Base-by-base conservation (phyloP, 129 eudicot species). In the Tagetes patula region DNA sequence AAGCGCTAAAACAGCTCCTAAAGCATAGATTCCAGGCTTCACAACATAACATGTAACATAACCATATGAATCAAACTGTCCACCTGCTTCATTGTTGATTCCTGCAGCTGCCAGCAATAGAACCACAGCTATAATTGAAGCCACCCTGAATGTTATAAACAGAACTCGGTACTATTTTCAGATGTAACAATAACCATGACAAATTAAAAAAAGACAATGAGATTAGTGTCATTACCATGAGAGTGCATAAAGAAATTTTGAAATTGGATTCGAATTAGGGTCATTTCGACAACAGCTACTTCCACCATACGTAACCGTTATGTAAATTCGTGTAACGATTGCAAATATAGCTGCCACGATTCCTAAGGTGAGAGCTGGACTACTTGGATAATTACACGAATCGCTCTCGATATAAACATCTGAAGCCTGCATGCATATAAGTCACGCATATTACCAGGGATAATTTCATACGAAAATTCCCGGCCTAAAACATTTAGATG, bases 21-120 rank as follows among this genome's bases (percentile, higher is more conserved):
- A 42, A 36, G 83, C 83, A 79, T 73, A 79, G 20, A 72, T 68
- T 38, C 83, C 83, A 11, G 83, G 74, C 65, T 55, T 79, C 61
- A 79, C 78, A 48, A 43, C 77, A 40, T 65, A 72, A 74, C 83
- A 79, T 47, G 62, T 56, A 33, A 55, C 1, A 37, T 54, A 72
- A 30, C 79, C 79, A 14, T 73, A 58, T 27, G 45, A 65, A 40
- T 59, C 43, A 20, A 54, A 32, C 37, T 73, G 13, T 67, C 43
- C 79, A 1, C 74, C 70, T 48, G 69, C 50, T 66, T n/a, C 36
- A 47, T 65, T 43, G 39, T 59, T 68, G 0, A 79, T 12, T 36
- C 36, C 78, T 11, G 70, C 78, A 32, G 70, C 83, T 12, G 79
- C 31, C 0, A 79, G 47, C 37, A 79, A 11, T 68, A 79, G 73